Percentiles rank a stretch among this genome's conserved stretches.
Evolutionary conservation across 2,329 filamentous ascomycete genomes (phyloP).

Genomic region (Monosporascus sp.): DNA sequence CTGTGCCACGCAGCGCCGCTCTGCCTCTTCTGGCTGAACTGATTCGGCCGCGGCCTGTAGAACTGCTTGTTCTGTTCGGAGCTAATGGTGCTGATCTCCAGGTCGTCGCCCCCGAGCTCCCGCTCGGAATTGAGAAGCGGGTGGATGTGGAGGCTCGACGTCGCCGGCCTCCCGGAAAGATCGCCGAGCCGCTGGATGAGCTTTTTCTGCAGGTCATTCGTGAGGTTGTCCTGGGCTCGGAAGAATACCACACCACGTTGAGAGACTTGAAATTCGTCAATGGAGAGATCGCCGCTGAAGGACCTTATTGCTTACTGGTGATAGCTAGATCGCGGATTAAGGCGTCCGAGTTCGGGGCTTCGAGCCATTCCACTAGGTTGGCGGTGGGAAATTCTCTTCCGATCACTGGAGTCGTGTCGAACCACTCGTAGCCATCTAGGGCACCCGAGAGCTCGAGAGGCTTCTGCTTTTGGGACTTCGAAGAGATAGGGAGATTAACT

Average conservation of each 20-base stretch:
- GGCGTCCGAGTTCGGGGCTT: conserved; percentile 27
- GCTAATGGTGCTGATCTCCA: conserved; percentile 52
- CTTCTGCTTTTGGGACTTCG: background rate
- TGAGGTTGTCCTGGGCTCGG: conserved; percentile 40
- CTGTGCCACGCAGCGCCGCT: conserved; percentile 45
- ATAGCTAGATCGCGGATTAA: conserved; percentile 22
- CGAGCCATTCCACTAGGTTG: conserved; percentile 17
- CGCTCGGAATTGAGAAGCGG: conserved; percentile 31
- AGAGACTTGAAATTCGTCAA: conserved; percentile 29
- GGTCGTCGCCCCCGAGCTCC: conserved; percentile 44
- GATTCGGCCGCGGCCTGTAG: conserved; percentile 42
- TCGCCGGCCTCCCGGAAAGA: conserved; percentile 39
- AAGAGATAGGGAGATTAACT: background rate
- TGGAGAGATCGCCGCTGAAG: background rate
- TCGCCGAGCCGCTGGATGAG: conserved; percentile 38
- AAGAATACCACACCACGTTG: conserved; percentile 46
- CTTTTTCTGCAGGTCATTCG: conserved; percentile 35
- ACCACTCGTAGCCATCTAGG: conserved; percentile 32
- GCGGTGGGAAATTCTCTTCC: conserved; percentile 27
- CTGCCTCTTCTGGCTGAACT: conserved; percentile 10
- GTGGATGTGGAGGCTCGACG: conserved; percentile 48
- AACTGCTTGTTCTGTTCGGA: conserved; percentile 48
- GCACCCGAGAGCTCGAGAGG: conserved; percentile 35
- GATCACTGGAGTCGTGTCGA: conserved; percentile 28
- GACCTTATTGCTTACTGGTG: conserved; percentile 3